phyloP scores from a whole-genome alignment of 1,284 basidiomycete genomes.

The Schizopora paradoxa region DNA sequence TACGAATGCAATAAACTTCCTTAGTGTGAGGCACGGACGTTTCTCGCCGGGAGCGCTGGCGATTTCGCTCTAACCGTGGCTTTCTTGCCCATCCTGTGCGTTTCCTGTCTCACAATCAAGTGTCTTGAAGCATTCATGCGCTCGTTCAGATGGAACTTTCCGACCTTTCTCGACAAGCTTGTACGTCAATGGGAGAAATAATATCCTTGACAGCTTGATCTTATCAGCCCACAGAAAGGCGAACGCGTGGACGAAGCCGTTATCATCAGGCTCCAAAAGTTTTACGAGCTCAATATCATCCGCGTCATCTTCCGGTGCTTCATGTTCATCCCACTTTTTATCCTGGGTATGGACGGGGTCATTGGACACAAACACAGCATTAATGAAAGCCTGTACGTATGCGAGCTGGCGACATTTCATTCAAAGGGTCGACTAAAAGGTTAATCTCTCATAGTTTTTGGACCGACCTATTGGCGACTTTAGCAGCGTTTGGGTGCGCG shows the following conservation, averaged over 20 bases:
- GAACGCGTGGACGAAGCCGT: slow-evolving; percentile 58
- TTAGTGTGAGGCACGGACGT: slow-evolving; percentile 66
- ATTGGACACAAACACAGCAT: slow-evolving; percentile 48
- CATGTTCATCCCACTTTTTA: slow-evolving; percentile 55
- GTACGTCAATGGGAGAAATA: slow-evolving; percentile 37
- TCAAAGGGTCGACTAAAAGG: slow-evolving; percentile 27
- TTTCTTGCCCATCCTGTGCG: slow-evolving; percentile 65
- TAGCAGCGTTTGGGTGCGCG: slow-evolving; percentile 52
- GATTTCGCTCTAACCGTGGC: slow-evolving; percentile 60
- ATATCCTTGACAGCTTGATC: slow-evolving; percentile 6
- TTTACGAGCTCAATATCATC: slow-evolving; percentile 71
- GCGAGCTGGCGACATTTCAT: slow-evolving; percentile 29
- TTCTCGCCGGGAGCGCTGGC: slow-evolving; percentile 63
- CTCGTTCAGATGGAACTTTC: slow-evolving; percentile 51
- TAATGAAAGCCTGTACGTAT: slow-evolving; percentile 50
- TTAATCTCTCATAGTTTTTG: slow-evolving; percentile 20
- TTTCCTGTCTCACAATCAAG: neutral
- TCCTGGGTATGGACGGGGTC: slow-evolving; percentile 64
- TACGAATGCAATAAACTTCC: neutral
- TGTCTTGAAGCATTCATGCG: neutral
- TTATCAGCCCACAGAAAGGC: slow-evolving; percentile 32
- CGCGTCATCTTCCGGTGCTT: slow-evolving; percentile 67
- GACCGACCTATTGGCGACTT: slow-evolving; percentile 54
- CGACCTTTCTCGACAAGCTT: slow-evolving; percentile 52
- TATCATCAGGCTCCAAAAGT: slow-evolving; percentile 65